Evolutionary conservation across 1,284 basidiomycete species (phyloP).

Genomic region (Pisolithus thermaeus): DNA sequence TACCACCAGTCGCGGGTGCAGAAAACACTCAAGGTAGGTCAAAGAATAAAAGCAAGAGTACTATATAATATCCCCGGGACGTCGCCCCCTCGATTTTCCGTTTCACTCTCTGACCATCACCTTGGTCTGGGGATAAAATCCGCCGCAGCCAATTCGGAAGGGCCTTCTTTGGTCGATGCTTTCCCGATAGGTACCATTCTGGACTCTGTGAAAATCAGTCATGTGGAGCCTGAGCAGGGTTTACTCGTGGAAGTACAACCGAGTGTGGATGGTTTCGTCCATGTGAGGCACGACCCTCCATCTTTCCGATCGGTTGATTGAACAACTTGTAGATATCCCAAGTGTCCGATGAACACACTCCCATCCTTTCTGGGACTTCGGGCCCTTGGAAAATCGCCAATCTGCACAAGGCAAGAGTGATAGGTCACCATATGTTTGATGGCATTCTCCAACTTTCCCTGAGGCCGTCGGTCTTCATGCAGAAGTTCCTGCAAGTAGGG

Average conservation of each 20-base stretch:
- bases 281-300: conserved; percentile 48
- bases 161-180: conserved; percentile 43
- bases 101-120: conserved; percentile 74
- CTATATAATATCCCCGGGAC: conserved; percentile 74
- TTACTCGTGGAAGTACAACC: conserved; percentile 64
- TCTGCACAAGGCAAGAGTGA: conserved; percentile 83
- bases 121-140: conserved; percentile 44
- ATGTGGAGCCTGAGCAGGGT: conserved; percentile 80
- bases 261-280: conserved; percentile 74
- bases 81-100: conserved; percentile 75
- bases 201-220: conserved; percentile 65
- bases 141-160: conserved; percentile 19
- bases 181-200: conserved; percentile 74
- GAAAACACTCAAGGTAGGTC: conserved; percentile 68
- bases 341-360: conserved; percentile 85
- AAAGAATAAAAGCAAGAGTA: conserved; percentile 86
- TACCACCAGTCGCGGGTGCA: conserved; percentile 63
- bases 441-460: conserved; percentile 85
- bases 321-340: conserved; percentile 76
- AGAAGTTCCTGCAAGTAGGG: conserved; percentile 81
- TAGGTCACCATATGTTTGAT: conserved; percentile 85
- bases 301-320: conserved; percentile 5
- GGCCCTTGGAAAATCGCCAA: conserved; percentile 80
- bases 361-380: conserved; percentile 62
- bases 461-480: conserved; percentile 77